Evolutionary conservation across 768 basidiomycete genomes (phyloP), one percentile per base, ranked within the genome.

Genomic region (Leccinum boreale): DNA sequence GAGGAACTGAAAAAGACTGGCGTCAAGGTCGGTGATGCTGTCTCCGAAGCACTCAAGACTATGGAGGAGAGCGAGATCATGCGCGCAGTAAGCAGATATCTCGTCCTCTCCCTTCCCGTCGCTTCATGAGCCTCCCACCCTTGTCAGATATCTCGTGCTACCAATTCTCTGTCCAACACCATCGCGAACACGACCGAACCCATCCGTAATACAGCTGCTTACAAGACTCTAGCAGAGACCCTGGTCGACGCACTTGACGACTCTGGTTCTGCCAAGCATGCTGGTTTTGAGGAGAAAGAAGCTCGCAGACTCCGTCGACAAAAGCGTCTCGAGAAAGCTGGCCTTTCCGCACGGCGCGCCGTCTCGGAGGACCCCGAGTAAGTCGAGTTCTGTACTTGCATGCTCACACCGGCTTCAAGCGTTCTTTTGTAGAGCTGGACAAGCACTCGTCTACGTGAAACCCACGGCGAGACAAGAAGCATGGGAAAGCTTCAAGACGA

Each of bases 41-140:
- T 98, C 55, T 81, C 85, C 1, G 92, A 95, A 69, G 94, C 96
- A 11, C 79, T 99, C 60, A 90, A 85, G 74, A 84, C 86, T 10
- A 94, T 96, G 86, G 96, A 97, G 64, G 95, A 98, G 77, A 93
- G 92, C 66, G 94, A 95, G 60, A 68, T 98, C 50, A 89, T 92
- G 82, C 88, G 92, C 36, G 85, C 86, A 17, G 91, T 93, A 70
- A 44, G 88, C 77, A 19, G n/a, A 53, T 62, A 24, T 33, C 19
- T 39, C 12, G 46, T 35, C 26, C n/a, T 10, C 21, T 8, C 39
- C 1, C 21, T n/a, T 17, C 31, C 23, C 52, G 17, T 55, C 10
- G 21, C 33, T 29, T 59, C 29, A 53, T 49, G 15, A 35, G 3
- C 24, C 8, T 14, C 17, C 57, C 11, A 50, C 9, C 17, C 17